Evolutionary conservation across 148 eudicot species (phyloP), one percentile per base, ranked within the genome.

Genomic region (Amaranthus palmeri): DNA sequence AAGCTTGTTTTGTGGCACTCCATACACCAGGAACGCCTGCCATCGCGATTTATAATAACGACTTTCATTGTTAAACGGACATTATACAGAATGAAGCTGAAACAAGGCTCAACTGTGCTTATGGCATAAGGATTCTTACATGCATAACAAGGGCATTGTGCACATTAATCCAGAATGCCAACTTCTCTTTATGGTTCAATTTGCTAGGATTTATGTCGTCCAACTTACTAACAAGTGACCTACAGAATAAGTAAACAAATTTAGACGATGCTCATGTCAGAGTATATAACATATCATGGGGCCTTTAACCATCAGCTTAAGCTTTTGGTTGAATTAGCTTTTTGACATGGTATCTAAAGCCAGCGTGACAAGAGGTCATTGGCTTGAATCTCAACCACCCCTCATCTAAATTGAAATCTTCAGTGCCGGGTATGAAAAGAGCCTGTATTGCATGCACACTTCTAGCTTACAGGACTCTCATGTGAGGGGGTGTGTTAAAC

Each of bases 101-200:
- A 1, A 69, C 5, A 13, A 10, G 48, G 3, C 58, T 18, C 60
- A 14, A 44, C 25, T 15, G 10, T 65, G 2, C 2, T 7, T 4
- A 4, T 56, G 46, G 48, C 42, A 15, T 18, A 45, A 52, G 47
- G 68, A 59, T 54, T 60, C 72, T 89, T 92, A 95, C 99, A 77
- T 95, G 99, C 97, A 95, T 92, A 47, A 86, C 99, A 46, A 95
- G 84, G 25, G 90, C 86, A 77, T 95, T 95, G 73, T 95, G 99
- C 62, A 95, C 81, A 61, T 95, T 95, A 70, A 95, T 92, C 99
- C 99, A 95, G 72, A 95, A 93, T 15, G 97, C 96, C 40, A 95
- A 78, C 82, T 92, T 95, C 85, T 95, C 97, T 74, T 90, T 96
- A 44, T 84, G 85, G 68, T 83, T 90, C 85, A 95, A 70, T 81